Evolutionary conservation across 1,139 yeast genomes (phyloP), one percentile per base, ranked within the genome.

Genomic region (Blastobotrys serpentis): DNA sequence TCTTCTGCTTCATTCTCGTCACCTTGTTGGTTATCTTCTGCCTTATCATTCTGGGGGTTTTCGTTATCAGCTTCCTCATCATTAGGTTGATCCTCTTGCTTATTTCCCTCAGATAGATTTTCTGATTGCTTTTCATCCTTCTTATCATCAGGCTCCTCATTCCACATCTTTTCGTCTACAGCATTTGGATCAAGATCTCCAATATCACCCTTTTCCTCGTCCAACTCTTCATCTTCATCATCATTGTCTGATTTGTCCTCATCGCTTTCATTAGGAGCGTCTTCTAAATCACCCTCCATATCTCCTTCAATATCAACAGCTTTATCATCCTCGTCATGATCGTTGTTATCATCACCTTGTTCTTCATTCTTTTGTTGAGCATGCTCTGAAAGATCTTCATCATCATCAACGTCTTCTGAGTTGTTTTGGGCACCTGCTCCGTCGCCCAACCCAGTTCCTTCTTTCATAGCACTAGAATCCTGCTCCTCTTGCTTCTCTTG

Each of bases 101-200:
- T 78, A n/a, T 79, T 81, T 3, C 74, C 75, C 33, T 79, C 78
- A 2, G 74, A 73, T 22, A 18, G 90, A 61, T 87, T 86, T 51
- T 84, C 86, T 40, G 86, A 76, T 29, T 84, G 79, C 44, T 78
- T 74, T 41, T 77, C 71, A 48, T 79, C 74, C 30, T 86, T 89
- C 16, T 88, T 77, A 10, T 86, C 90, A 49, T 82, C 78, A 11
- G 86, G 86, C 65, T 90, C 89, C 62, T 89, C 98, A 61, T 92
- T 95, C 98, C 98, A 92, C 96, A 92, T 87, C 71, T 92, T 92
- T 59, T 94, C 98, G 66, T 94, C 98, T 44, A 92, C 81, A 4
- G 96, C 96, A 67, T 90, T 77, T 2, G 79, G 79, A 13, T 80
- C 82, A 4, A 74, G 75, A 36, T 79, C 78, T 4, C 74, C 73